Evolutionary conservation across 371 early-diverging fungal genomes (phyloP).

Genomic region (Syncephalastrum sp.): DNA sequence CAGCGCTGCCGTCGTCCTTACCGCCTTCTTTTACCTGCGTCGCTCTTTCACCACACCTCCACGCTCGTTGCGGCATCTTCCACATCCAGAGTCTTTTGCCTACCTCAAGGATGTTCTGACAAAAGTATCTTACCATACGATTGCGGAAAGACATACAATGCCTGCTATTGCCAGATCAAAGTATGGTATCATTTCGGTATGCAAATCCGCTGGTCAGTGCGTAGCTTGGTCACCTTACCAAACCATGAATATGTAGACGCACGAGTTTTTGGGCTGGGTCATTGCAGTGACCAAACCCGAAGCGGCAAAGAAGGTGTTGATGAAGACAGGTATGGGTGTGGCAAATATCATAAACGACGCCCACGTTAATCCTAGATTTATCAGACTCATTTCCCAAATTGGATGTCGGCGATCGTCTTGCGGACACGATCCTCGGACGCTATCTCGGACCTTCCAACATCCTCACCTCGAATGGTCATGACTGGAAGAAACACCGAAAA

Average conservation of each 20-base stretch:
- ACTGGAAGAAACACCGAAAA: constrained; percentile 29
- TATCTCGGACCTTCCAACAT: constrained; percentile 24
- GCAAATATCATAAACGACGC: constrained; percentile 4
- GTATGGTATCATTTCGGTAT: constrained; percentile 12
- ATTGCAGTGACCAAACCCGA: constrained; percentile 21
- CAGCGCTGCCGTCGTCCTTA: no score
- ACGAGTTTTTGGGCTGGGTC: constrained; percentile 18
- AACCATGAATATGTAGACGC: not conserved
- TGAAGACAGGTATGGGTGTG: constrained; percentile 15
- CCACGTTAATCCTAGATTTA: no score
- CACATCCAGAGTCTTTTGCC: constrained; percentile 6
- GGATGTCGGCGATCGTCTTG: not conserved
- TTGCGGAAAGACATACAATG: constrained; percentile 2
- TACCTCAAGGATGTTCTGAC: not conserved
- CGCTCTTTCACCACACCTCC: constrained; percentile 6
- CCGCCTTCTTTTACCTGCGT: not conserved
- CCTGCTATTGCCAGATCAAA: constrained; percentile 5
- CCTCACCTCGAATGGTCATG: constrained; percentile 16
- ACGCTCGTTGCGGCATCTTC: constrained; percentile 11
- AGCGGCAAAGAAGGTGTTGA: constrained; percentile 14
- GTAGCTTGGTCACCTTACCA: not conserved
- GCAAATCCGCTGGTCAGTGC: not conserved
- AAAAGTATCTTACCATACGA: constrained; percentile 2
- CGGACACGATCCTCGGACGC: constrained; percentile 7
- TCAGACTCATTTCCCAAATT: constrained; percentile 24